These are phyloP conservation scores for Stachybotrys echinatus DNA, from an alignment of 2,329 filamentous ascomycete species.

Conservation along the genomic window DNA sequence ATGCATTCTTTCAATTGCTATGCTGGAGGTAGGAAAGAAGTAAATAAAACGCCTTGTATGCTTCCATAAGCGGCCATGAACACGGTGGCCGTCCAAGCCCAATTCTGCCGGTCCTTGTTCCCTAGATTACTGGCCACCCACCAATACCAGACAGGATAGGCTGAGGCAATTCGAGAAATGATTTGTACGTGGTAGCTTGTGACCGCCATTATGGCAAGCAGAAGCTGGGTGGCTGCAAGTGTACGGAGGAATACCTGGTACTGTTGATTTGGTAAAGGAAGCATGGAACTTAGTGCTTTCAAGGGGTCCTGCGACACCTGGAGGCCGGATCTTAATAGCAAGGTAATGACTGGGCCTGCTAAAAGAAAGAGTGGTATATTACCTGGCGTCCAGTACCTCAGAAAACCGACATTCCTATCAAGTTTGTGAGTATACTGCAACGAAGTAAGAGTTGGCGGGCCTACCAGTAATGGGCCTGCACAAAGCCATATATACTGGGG, in stretches of 20 bases:
- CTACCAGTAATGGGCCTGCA: conserved; percentile 88
- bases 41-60: conserved; percentile 79
- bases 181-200: conserved; percentile 92
- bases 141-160: conserved; percentile 86
- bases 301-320: conserved; percentile 23
- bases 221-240: conserved; percentile 66
- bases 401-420: conserved; percentile 75
- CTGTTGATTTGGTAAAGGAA: conserved; percentile 6
- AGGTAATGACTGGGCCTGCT: conserved; percentile 67
- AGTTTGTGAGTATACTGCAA: conserved; percentile 11
- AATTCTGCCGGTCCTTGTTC: conserved; percentile 20
- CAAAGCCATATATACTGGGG: conserved; percentile 88
- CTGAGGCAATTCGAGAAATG: conserved; percentile 81
- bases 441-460: conserved; percentile 19
- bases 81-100: conserved; percentile 42
- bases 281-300: conserved; percentile 10
- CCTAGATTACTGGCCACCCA: conserved; percentile 56
- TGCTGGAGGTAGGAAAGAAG: conserved; percentile 87
- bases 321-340: conserved; percentile 55
- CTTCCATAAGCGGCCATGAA: conserved; percentile 78
- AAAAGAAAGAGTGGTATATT: conserved; percentile 87
- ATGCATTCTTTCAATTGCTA: too few relatives aligned
- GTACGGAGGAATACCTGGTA: conserved; percentile 36
- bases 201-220: conserved; percentile 66
- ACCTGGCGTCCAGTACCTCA: conserved; percentile 82